Percentiles rank a stretch among this genome's conserved stretches.
Conservation (phyloP, 2,329 filamentous ascomycete species). For the Fusarium sp. region DNA sequence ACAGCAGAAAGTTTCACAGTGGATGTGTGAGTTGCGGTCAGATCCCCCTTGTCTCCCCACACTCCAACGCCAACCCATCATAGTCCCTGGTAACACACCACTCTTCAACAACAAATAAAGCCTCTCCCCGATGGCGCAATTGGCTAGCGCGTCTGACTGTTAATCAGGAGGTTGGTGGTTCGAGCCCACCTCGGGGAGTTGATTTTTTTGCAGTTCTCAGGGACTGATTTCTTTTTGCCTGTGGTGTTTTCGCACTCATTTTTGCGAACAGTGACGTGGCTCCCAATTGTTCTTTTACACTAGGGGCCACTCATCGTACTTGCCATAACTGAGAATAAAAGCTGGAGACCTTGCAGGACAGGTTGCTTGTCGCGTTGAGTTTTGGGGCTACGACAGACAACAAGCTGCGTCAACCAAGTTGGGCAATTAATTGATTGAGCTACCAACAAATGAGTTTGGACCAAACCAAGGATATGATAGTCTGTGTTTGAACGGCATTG, state of each 20-base stretch:
- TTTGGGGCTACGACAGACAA: background rate
- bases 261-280: background rate
- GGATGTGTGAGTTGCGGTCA: background rate
- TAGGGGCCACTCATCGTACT: background rate
- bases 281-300: background rate
- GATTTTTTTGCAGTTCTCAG: background rate
- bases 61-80: background rate
- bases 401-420: background rate
- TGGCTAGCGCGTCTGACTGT: constrained; percentile 73
- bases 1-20: background rate
- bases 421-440: background rate
- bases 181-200: constrained; percentile 17
- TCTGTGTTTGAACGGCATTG: background rate
- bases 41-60: background rate
- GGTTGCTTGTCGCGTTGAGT: background rate
- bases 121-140: constrained; percentile 54
- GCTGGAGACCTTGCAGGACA: accelerated
- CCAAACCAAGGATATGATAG: background rate
- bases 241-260: no score
- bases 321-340: background rate
- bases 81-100: background rate
- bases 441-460: background rate
- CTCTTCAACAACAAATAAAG: background rate
- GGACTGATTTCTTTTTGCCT: background rate
- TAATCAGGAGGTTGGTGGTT: constrained; percentile 53